Evolutionary conservation across 2,329 filamentous ascomycete species (phyloP), one percentile per base, ranked within the genome.

Genomic region (Teratosphaeria gauchensis): DNA sequence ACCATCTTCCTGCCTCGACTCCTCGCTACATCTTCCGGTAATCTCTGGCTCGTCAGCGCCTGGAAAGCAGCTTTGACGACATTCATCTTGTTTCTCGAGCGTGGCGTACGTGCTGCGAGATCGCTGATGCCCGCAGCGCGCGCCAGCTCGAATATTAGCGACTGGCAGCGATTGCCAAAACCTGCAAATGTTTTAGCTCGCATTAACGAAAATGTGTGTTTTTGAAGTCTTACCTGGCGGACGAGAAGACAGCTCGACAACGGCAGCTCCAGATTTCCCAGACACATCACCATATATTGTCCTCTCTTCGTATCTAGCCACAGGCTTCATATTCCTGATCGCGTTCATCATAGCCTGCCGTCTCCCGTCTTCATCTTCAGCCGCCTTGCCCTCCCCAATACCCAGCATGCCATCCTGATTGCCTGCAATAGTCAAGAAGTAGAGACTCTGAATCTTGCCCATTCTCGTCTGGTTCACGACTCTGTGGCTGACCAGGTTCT

Each of bases 71-170:
- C 94, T 78, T 96, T 96, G 76, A 96, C 88, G 19, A 92, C 90
- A 79, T 99, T 99, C 91, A 97, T 96, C 66, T 91, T 90, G 80
- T 96, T 97, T 69, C 92, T 84, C 62, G 90, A 90, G 53, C 92
- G 87, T 42, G 87, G 86, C 62, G 95, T 92, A 65, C 83, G 83
- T 54, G 90, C 92, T 16, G 91, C 83, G 35, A 99, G 83, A 73
- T 99, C 94, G 63, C 87, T 81, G 69, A 99, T 90, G 64, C 94
- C 94, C 48, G 85, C 88, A 54, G 86, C 86, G 63, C 90, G 88
- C 71, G 89, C 92, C 80, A 99, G 91, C 75, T 99, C 92, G 75
- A 92, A 97, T 73, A 99, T 92, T 64, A 91, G 84, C 71, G 89
- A 85, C 68, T 95, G 90, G 72, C 89, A 90, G 69, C 94, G 90